Percentiles rank a stretch among this genome's conserved stretches.
phyloP scores from a whole-genome alignment of 495 filamentous ascomycete genomes.

The Penicillium parvum region DNA sequence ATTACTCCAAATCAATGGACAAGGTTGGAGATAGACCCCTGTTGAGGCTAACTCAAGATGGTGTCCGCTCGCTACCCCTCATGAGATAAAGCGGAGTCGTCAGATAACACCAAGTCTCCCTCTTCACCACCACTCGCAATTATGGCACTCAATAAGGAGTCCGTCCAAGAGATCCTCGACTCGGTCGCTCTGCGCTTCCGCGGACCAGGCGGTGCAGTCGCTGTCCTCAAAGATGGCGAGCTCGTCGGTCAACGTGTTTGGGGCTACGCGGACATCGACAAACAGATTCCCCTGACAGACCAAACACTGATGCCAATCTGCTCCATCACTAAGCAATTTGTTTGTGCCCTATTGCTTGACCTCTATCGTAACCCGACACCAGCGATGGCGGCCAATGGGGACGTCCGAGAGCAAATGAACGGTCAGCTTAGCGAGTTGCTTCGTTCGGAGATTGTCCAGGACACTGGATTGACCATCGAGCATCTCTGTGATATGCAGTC shows the following conservation, averaged over 20 bases:
- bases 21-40: no score
- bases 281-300: constrained; percentile 20
- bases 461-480: constrained; percentile 18
- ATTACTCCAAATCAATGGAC: no score
- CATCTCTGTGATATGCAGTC: constrained; percentile 31
- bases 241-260: constrained; percentile 17
- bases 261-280: constrained; percentile 31
- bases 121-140: neutral
- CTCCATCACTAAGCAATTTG: constrained; percentile 35
- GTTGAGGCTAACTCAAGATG: no score
- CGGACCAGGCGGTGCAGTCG: constrained; percentile 4
- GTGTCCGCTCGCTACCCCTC: no score
- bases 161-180: constrained; percentile 12
- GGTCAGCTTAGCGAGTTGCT: constrained; percentile 18
- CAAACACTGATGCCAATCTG: constrained; percentile 29
- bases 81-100: neutral
- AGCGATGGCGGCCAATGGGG: constrained; percentile 15
- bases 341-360: constrained; percentile 28
- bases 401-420: constrained; percentile 17
- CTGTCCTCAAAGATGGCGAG: constrained; percentile 7
- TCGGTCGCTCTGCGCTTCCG: constrained; percentile 7
- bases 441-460: constrained; percentile 11
- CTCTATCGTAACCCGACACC: constrained; percentile 23
- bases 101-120: neutral
- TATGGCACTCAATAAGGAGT: constrained; percentile 9